Conservation (phyloP, 129 eudicot species). For the Artemisia tridentata region DNA sequence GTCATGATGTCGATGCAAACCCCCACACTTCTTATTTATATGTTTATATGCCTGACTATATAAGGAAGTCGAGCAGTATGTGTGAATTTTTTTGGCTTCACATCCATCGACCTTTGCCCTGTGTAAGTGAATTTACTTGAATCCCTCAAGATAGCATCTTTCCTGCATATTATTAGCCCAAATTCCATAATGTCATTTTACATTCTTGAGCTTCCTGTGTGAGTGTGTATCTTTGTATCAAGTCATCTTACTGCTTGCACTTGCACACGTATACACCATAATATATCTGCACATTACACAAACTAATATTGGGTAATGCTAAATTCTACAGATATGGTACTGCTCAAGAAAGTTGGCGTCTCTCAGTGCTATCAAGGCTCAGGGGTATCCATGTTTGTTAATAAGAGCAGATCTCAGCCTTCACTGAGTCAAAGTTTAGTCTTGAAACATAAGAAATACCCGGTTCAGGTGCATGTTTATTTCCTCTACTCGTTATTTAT, state of each 20-base stretch:
- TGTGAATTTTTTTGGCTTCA: neutral
- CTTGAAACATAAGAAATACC: conserved; percentile 33
- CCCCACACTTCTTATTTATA: too few relatives aligned
- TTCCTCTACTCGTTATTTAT: neutral
- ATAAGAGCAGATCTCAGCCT: conserved; percentile 34
- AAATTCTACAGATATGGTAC: conserved; percentile 18
- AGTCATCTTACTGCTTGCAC: neutral
- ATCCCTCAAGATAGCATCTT: neutral
- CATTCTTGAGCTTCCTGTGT: conserved; percentile 9
- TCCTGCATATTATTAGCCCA: neutral
- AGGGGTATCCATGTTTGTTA: conserved; percentile 23
- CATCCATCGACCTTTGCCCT: neutral
- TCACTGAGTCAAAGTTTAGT: conserved; percentile 30
- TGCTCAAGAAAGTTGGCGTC: conserved; percentile 33
- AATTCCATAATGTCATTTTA: neutral
- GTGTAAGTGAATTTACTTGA: neutral
- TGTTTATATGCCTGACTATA: too few relatives aligned
- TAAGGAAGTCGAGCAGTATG: neutral
- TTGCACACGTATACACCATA: conserved; percentile 3
- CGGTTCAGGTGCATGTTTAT: conserved; percentile 42
- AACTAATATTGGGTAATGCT: conserved; percentile 19
- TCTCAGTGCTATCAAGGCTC: conserved; percentile 39
- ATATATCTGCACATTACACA: neutral
- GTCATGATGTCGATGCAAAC: too few relatives aligned
- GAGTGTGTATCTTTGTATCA: neutral